Evolutionary conservation across 2,329 filamentous ascomycete species (phyloP).

Genomic region (Cladosporium sphaerospermum): DNA sequence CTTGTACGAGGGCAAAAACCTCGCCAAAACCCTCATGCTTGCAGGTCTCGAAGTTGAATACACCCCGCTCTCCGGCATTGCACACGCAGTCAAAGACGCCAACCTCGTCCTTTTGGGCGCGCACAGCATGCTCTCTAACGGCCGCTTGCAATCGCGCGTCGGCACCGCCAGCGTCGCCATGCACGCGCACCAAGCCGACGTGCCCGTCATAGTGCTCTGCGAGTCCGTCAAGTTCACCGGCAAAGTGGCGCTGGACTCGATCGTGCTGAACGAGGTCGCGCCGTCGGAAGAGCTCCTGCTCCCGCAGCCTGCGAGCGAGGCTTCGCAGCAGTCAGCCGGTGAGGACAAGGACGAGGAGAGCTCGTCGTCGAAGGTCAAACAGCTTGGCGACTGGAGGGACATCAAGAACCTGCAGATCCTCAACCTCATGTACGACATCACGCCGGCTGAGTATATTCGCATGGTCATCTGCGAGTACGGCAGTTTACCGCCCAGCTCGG

Average conservation of each 20-base stretch:
- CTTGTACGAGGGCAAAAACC: constrained; percentile 61
- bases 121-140: constrained; percentile 94
- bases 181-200: constrained; percentile 66
- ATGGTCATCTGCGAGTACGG: constrained; percentile 91
- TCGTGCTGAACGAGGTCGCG: constrained; percentile 90
- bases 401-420: constrained; percentile 55
- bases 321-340: background rate
- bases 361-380: constrained; percentile 21
- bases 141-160: constrained; percentile 77
- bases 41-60: constrained; percentile 75
- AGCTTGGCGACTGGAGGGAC: constrained; percentile 51
- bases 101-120: constrained; percentile 78
- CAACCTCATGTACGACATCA: constrained; percentile 87
- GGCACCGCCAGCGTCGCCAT: constrained; percentile 85
- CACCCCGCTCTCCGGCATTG: constrained; percentile 70
- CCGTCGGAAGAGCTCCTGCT: constrained; percentile 59
- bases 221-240: constrained; percentile 95
- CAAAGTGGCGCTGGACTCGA: constrained; percentile 81
- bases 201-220: constrained; percentile 82
- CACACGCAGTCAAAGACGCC: constrained; percentile 63
- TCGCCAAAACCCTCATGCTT: constrained; percentile 64
- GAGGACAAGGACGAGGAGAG: constrained; percentile 22
- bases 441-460: constrained; percentile 76
- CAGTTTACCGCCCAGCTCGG: constrained; percentile 75
- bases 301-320: background rate